A percentile compares a stretch with the other conserved stretches of the same genome.
phyloP scores from a whole-genome alignment of 2,329 filamentous ascomycete species.

The Arthroderma sp. region DNA sequence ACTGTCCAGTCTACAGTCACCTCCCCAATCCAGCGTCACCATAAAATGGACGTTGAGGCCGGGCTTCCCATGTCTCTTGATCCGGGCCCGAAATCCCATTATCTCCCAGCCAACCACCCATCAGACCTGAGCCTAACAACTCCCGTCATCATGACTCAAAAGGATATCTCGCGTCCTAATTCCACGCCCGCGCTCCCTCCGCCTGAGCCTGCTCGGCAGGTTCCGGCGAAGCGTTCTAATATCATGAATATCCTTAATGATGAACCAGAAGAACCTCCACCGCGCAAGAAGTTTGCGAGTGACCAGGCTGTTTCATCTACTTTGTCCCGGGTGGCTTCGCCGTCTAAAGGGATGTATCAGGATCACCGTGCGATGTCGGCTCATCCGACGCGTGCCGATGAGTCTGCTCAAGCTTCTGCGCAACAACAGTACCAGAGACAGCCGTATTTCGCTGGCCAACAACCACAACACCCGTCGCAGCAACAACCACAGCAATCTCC shows the following conservation, averaged over 20 bases:
- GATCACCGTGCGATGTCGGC: conserved; percentile 16
- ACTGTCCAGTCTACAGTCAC: conserved; percentile 6
- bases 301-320: conserved; percentile 20
- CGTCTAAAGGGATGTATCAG: conserved; percentile 13
- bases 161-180: conserved; percentile 22
- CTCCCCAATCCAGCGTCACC: conserved; percentile 8
- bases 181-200: conserved; percentile 17
- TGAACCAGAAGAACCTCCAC: conserved; percentile 34
- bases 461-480: conserved; percentile 9
- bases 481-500: conserved; percentile 1
- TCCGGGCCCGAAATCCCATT: conserved; percentile 2
- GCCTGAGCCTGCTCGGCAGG: conserved; percentile 27
- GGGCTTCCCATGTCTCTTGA: background rate
- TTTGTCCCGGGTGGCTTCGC: conserved; percentile 13
- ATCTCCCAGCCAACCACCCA: conserved; percentile 2
- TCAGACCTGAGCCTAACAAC: conserved; percentile 4
- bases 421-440: conserved; percentile 8
- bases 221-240: conserved; percentile 36
- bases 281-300: conserved; percentile 31
- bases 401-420: background rate
- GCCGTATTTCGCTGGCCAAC: conserved; percentile 12
- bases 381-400: conserved; percentile 4
- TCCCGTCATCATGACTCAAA: conserved; percentile 1
- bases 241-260: conserved; percentile 38
- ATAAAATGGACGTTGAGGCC: conserved; percentile 6